These are phyloP conservation scores for Cucurbita argyrosperma DNA, from an alignment of 306 rosid species.

Conservation along the genomic window DNA sequence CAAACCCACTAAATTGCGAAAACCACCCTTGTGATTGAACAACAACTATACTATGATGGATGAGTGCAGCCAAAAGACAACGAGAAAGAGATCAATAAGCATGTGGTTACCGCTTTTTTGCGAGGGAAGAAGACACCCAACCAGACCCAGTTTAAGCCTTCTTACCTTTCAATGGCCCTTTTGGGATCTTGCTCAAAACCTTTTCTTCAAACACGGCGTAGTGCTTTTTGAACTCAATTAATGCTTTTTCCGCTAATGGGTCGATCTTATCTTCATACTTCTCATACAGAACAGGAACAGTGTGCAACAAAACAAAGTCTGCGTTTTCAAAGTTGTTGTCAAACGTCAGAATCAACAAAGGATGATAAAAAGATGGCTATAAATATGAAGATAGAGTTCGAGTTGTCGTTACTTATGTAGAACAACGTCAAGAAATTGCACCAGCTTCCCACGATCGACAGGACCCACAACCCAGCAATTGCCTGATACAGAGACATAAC, in stretches of 20 bases:
- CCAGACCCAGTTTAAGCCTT: conserved; percentile 19
- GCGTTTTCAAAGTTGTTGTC: conserved; percentile 31
- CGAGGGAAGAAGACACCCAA: neutral
- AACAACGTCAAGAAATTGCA: conserved; percentile 79
- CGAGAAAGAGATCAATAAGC: neutral
- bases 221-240: conserved; percentile 52
- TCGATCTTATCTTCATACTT: conserved; percentile 69
- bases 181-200: conserved; percentile 82
- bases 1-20: neutral
- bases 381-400: neutral
- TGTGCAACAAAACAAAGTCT: conserved; percentile 71
- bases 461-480: conserved; percentile 77
- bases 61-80: neutral
- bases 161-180: conserved; percentile 48
- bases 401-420: conserved; percentile 56
- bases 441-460: conserved; percentile 57
- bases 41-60: neutral
- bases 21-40: neutral
- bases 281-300: conserved; percentile 78
- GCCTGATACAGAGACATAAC: conserved; percentile 20
- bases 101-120: neutral
- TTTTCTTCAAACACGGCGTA: conserved; percentile 76
- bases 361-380: neutral
- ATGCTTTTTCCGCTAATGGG: conserved; percentile 65
- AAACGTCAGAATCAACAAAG: neutral